A percentile compares a stretch with the other conserved stretches of the same genome.
Conservation (phyloP, 805 yeast species). For the Barnettozyma californica region DNA sequence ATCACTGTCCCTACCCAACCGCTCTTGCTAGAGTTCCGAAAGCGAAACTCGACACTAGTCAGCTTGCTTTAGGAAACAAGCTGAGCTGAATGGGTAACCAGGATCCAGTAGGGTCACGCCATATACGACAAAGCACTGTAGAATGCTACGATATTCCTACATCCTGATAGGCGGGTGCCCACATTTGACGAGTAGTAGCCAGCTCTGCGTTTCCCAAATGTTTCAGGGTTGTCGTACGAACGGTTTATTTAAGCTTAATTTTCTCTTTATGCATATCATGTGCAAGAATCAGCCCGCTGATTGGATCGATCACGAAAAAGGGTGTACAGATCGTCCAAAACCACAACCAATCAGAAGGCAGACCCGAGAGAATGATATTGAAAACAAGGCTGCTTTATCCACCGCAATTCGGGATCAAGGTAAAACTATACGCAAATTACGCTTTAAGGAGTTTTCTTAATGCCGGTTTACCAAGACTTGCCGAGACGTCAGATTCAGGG, state of each 20-base stretch:
- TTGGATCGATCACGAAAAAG: not conserved
- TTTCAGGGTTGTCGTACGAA: not conserved
- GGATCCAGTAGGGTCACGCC: no score
- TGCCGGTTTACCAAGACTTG: not conserved
- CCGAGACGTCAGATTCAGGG: not conserved
- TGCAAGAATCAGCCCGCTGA: not conserved
- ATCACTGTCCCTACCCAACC: no score
- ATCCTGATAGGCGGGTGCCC: no score
- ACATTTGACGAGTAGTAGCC: no score
- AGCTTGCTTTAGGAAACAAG: no score
- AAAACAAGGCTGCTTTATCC: not conserved
- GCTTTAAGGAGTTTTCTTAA: no score
- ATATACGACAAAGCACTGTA: no score
- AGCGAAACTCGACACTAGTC: no score
- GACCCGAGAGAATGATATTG: not conserved
- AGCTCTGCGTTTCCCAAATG: no score
- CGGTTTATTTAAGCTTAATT: not conserved
- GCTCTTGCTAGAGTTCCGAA: no score
- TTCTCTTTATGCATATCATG: not conserved
- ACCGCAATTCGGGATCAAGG: not conserved
- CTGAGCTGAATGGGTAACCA: no score
- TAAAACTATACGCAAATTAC: not conserved
- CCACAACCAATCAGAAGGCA: not conserved
- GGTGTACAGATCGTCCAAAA: not conserved
- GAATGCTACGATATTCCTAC: no score